Conservation (phyloP, 768 basidiomycete genomes). For the Tulasnella sp. region DNA sequence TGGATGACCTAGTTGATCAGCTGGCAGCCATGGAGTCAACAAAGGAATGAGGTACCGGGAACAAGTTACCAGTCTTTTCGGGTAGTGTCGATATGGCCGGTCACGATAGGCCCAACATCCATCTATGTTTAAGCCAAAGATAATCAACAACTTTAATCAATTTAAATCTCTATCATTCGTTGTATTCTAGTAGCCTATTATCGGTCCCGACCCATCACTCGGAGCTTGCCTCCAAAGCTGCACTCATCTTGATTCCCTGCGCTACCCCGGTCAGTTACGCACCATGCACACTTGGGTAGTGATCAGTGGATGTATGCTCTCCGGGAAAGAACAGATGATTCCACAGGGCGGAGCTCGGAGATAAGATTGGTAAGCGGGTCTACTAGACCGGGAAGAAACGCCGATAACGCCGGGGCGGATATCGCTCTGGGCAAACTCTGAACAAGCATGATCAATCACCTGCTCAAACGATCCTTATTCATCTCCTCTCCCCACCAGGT, state of each 20-base stretch:
- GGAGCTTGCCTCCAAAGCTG: not conserved
- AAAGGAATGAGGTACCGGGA: not conserved
- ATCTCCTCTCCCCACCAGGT: too few species aligned
- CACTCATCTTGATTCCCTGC: not conserved
- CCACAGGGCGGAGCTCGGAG: too few species aligned
- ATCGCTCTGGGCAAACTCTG: too few species aligned
- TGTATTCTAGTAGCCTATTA: not conserved
- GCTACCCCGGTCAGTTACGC: constrained; percentile 22
- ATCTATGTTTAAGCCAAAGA: too few species aligned
- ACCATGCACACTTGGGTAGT: constrained; percentile 26
- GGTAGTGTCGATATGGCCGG: too few species aligned
- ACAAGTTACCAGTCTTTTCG: not conserved
- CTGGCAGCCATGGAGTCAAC: constrained; percentile 58
- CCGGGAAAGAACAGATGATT: constrained; percentile 26
- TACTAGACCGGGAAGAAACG: too few species aligned
- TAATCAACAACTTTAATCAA: too few species aligned
- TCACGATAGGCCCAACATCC: not conserved
- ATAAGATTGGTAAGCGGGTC: too few species aligned
- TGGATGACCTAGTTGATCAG: constrained; percentile 78
- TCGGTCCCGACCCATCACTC: not conserved
- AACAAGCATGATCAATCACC: too few species aligned
- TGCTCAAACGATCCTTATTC: too few species aligned
- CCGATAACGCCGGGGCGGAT: too few species aligned
- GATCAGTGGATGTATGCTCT: constrained; percentile 25
- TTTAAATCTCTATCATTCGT: not conserved